Base-by-base conservation (phyloP, 2,329 filamentous ascomycete species). In the Cytospora paraplurivora region DNA sequence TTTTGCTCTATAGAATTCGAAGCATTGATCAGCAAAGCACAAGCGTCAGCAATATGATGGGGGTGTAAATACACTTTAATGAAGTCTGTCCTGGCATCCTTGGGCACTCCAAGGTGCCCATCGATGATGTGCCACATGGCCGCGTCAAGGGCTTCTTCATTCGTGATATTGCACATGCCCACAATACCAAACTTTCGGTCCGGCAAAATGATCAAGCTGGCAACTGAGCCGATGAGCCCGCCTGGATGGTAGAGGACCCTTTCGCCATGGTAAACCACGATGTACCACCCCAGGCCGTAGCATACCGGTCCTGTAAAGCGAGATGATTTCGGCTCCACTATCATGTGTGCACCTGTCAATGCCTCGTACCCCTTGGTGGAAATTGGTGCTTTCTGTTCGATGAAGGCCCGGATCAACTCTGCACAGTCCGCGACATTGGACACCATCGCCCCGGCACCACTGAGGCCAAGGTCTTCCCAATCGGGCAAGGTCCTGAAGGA, bases 401-500 rank as follows among this genome's bases (percentile, higher is more conserved):
- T 38, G 21, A 37, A 19, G n/a, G 34, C 52, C n/a, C 32, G 52
- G 21, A 54, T 35, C 33, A 33, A 19, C 19, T 33, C 32, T 4
- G 52, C 52, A 21, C 33, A 54, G 52, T 54, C 33, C 33, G n/a
- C 52, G 49, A 51, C 49, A 8, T 13, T 51, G 21, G 49, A 51
- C 7, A 51, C 21, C 49, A 33, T 33, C 19, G 49, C 49, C 49
- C 49, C 49, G 17, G 41, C 41, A n/a, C 41, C 41, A 44, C 41
- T 44, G 1, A 44, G 17, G 17, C 41, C 41, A 17, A 44, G 41
- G 17, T 44, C 15, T n/a, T 44, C 41, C 41, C 15, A n/a, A 17
- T 7, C 12, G 8, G 41, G 41, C 15, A 44, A n/a, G 2, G 41
- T 44, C 41, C n/a, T n/a, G 41, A 44, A 44, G 7, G 41, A n/a